Conservation (phyloP, 768 basidiomycete species). For the Galerina sulciceps region DNA sequence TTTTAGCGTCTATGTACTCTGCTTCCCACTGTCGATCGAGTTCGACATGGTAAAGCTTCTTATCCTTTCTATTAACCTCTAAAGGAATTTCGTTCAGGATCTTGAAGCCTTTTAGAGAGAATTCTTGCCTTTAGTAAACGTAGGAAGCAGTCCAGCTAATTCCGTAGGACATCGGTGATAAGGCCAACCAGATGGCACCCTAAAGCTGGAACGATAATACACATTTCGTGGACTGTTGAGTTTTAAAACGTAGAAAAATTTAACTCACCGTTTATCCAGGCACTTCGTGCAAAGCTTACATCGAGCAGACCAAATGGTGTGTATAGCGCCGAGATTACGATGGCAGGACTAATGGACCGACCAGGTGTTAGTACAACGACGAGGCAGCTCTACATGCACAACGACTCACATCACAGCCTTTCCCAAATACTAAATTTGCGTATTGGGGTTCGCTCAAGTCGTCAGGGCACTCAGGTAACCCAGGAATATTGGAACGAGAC, state of each 20-base stretch:
- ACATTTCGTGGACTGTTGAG: background rate
- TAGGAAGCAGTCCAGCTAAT: too few relatives aligned
- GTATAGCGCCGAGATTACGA: background rate
- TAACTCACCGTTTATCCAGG: background rate
- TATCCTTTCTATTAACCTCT: background rate
- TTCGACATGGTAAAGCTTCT: background rate
- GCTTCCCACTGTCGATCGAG: background rate
- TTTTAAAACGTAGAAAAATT: background rate
- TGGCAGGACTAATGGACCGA: background rate
- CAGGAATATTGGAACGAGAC: background rate
- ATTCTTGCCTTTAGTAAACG: too few relatives aligned
- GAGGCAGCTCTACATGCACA: background rate
- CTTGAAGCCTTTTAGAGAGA: background rate
- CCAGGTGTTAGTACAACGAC: background rate
- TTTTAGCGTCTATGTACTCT: background rate
- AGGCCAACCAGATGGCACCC: too few relatives aligned
- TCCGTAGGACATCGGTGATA: too few relatives aligned
- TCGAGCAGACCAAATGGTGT: background rate
- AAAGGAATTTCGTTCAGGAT: background rate
- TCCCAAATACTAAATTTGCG: conserved; percentile 35
- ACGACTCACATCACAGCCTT: conserved; percentile 7
- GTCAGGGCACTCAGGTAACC: conserved; percentile 29
- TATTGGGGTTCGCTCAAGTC: conserved; percentile 38
- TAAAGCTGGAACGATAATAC: too few relatives aligned
- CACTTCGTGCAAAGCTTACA: background rate